Percentiles rank a stretch among this genome's conserved stretches.
phyloP scores from a whole-genome alignment of 1,139 yeast species.

The Taphrina confusa region DNA sequence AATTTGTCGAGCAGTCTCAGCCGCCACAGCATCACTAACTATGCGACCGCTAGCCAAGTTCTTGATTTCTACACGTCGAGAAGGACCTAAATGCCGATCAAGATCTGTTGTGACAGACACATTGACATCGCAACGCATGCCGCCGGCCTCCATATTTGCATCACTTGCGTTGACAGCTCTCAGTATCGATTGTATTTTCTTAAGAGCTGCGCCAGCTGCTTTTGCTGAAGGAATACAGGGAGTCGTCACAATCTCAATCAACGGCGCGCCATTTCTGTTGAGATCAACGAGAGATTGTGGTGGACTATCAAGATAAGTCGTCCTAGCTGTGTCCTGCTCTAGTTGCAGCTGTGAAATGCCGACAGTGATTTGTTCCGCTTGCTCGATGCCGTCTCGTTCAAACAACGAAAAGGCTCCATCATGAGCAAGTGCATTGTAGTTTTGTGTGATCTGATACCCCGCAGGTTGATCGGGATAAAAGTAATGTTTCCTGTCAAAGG shows the following conservation, averaged over 20 bases:
- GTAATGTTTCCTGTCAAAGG: conserved; percentile 92
- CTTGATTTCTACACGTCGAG: conserved; percentile 77
- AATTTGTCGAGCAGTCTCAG: conserved; percentile 74
- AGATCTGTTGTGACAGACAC: conserved; percentile 61
- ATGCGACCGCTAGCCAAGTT: conserved; percentile 84
- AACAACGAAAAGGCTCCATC: conserved; percentile 60
- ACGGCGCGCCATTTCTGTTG: conserved; percentile 81
- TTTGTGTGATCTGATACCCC: conserved; percentile 95
- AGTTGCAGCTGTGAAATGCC: conserved; percentile 49
- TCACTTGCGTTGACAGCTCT: conserved; percentile 71
- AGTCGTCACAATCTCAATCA: conserved; percentile 85
- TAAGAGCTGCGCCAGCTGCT: conserved; percentile 75
- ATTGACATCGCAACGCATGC: conserved; percentile 92
- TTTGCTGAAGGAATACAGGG: conserved; percentile 75
- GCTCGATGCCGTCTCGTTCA: conserved; percentile 56
- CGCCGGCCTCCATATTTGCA: conserved; percentile 91
- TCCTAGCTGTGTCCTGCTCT: conserved; percentile 74
- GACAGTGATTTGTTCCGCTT: conserved; percentile 42
- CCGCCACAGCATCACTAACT: conserved; percentile 71
- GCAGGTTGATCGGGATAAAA: conserved; percentile 95
- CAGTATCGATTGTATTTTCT: conserved; percentile 73
- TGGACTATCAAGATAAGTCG: conserved; percentile 55
- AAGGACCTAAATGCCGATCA: conserved; percentile 3
- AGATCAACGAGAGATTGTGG: conserved; percentile 58
- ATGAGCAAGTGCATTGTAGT: conserved; percentile 73